A percentile compares a stretch with the other conserved stretches of the same genome.
phyloP scores from a whole-genome alignment of 371 early-diverging fungal species.

The Entomophthora muscae region DNA sequence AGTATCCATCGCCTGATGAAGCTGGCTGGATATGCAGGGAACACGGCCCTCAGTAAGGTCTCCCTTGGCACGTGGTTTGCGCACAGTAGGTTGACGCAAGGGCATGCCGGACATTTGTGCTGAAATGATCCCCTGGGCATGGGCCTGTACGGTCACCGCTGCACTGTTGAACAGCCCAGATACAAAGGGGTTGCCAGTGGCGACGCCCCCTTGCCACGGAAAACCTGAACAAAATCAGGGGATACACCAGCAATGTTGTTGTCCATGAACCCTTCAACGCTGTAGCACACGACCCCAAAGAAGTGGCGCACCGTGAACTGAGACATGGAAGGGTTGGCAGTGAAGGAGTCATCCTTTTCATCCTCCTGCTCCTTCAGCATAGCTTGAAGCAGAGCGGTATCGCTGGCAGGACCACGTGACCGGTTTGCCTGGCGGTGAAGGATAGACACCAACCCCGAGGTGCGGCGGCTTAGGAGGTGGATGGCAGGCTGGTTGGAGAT shows the following conservation, averaged over 20 bases:
- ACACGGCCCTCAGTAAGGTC: slow-evolving; percentile 13
- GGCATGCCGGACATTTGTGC: slow-evolving; percentile 43
- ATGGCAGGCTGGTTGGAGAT: slow-evolving; percentile 40
- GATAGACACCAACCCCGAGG: slow-evolving; percentile 32
- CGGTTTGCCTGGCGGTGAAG: slow-evolving; percentile 28
- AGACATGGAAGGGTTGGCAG: slow-evolving; percentile 21
- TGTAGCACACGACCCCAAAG: slow-evolving; percentile 49
- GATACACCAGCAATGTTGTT: slow-evolving; percentile 48
- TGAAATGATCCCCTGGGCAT: slow-evolving; percentile 57
- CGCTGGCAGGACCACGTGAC: slow-evolving; percentile 16
- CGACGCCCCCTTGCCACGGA: slow-evolving; percentile 30
- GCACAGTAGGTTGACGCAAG: slow-evolving; percentile 19
- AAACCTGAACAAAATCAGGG: slow-evolving; percentile 68
- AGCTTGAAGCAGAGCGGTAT: slow-evolving; percentile 15
- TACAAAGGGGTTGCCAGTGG: slow-evolving; percentile 58
- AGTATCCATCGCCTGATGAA: slow-evolving; percentile 56
- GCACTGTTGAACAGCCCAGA: slow-evolving; percentile 60
- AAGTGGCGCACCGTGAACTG: slow-evolving; percentile 51
- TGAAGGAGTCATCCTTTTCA: slow-evolving; percentile 20
- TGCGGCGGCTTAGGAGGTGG: slow-evolving; percentile 29
- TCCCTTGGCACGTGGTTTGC: slow-evolving; percentile 14
- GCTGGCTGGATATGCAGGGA: slow-evolving; percentile 34
- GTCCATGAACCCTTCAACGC: slow-evolving; percentile 49
- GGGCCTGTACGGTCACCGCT: slow-evolving; percentile 59
- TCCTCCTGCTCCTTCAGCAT: slow-evolving; percentile 14